Conservation (phyloP, 2,329 filamentous ascomycete genomes). For the Fusarium pininemorale region DNA sequence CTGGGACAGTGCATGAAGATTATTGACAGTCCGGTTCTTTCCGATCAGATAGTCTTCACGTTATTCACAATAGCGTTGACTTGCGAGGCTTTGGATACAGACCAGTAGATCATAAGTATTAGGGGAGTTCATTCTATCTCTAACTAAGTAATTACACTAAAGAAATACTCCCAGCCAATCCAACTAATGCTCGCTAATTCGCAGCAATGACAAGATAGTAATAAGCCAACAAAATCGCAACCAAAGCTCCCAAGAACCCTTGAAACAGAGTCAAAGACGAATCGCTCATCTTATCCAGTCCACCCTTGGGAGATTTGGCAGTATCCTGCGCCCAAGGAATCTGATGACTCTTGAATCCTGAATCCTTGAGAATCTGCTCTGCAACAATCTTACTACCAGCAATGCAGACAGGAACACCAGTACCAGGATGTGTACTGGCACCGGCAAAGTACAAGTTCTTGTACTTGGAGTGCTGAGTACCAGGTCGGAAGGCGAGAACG, state of each 20-base stretch:
- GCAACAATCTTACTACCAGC: constrained; percentile 71
- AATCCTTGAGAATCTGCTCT: constrained; percentile 51
- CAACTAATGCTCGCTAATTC: not conserved
- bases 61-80: not conserved
- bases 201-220: constrained; percentile 16
- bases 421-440: constrained; percentile 79
- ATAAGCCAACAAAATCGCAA: constrained; percentile 12
- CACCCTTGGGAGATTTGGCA: not conserved
- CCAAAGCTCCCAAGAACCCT: constrained; percentile 15
- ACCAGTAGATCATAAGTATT: not conserved
- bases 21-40: not conserved
- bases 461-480: constrained; percentile 62
- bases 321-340: constrained; percentile 18
- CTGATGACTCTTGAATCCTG: not conserved
- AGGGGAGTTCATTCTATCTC: not conserved
- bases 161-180: not conserved
- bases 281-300: constrained; percentile 21
- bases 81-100: no score
- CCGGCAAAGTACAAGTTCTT: constrained; percentile 74
- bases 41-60: not conserved
- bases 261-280: constrained; percentile 20
- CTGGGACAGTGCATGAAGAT: not conserved
- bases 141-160: not conserved
- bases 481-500: constrained; percentile 72
- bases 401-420: constrained; percentile 77